Evolutionary conservation across 2,329 filamentous ascomycete species (phyloP).

Genomic region (Simplicillium aogashimaense): DNA sequence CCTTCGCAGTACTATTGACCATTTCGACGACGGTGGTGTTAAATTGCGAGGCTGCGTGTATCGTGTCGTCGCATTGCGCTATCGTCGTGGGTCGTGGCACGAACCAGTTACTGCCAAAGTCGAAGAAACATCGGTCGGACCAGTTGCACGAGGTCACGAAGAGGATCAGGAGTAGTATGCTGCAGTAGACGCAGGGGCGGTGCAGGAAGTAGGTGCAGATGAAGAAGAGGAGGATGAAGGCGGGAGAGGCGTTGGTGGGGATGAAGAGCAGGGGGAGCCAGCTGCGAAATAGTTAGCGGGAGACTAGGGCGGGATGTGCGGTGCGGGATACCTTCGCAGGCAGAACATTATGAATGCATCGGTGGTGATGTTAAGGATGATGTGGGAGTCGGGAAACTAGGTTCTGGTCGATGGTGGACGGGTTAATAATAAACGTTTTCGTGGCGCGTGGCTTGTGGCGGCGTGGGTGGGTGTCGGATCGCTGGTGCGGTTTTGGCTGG

Average conservation of each 20-base stretch:
- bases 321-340: conserved; percentile 40
- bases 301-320: neutral
- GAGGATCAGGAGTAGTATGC: conserved; percentile 86
- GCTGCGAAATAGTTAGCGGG: conserved; percentile 30
- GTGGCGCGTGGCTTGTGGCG: too few relatives aligned
- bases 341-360: conserved; percentile 43
- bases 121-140: conserved; percentile 87
- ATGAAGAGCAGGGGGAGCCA: conserved; percentile 86
- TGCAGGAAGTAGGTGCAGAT: conserved; percentile 93
- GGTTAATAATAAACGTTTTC: too few relatives aligned
- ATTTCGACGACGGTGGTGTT: conserved; percentile 43
- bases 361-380: too few relatives aligned
- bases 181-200: conserved; percentile 96
- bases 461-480: too few relatives aligned
- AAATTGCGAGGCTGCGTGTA: conserved; percentile 23
- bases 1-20: conserved; percentile 60
- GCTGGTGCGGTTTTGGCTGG: too few relatives aligned
- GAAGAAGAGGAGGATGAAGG: conserved; percentile 83
- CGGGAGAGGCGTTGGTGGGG: conserved; percentile 73
- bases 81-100: conserved; percentile 49
- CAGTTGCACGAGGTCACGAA: conserved; percentile 87
- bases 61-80: conserved; percentile 5
- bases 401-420: too few relatives aligned
- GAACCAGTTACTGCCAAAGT: conserved; percentile 89
- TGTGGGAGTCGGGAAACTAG: too few relatives aligned